Evolutionary conservation across 352 stramenopile genomes (phyloP), one percentile per base, ranked within the genome.

Genomic region (Halophytophthora polymorphica): DNA sequence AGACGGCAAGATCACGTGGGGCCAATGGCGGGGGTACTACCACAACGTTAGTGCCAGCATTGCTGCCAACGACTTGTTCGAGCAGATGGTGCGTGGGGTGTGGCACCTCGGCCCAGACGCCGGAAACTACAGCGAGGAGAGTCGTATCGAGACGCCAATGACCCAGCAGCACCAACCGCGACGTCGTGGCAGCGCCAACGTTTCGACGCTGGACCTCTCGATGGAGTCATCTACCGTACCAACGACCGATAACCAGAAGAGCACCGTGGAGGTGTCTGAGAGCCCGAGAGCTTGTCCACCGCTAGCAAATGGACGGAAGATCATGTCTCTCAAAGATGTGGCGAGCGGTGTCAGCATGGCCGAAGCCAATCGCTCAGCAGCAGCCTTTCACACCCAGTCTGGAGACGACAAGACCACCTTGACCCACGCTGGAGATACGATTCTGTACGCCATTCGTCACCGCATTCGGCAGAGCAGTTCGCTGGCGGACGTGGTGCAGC

Each of bases 11-110:
- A 73, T 92, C 48, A 76, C 72, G 42, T 84, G 65, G 64, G 58
- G 68, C 3, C 73, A 88, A 54, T 92, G 77, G 78, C 56, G 61
- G 14, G 66, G 90, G 37, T 97, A 97, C 67, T 97, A 97, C 62
- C 67, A 86, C 35, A 96, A 96, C 64, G 66, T 97, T 4, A 93
- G 78, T 41, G 86, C 85, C 5, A 86, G 69, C 40, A 93, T 97
- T 51, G 88, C 95, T 29, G 75, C 90, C 45, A 86, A 97, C 56
- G 83, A 96, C 47, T 94, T 90, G 46, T 97, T 97, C 51, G 86
- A 96, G 60, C 66, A 93, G 21, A 96, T 97, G 78, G 88, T 97
- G 58, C 83, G 86, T 56, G 96, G 89, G 42, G 83, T 77, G 18
- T 86, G 74, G 72, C 71, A 86, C 29, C 78, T 90, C 34, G 69